These are phyloP conservation scores for Cronartium quercuum DNA, from an alignment of 1,284 basidiomycete species.

Conservation along the genomic window DNA sequence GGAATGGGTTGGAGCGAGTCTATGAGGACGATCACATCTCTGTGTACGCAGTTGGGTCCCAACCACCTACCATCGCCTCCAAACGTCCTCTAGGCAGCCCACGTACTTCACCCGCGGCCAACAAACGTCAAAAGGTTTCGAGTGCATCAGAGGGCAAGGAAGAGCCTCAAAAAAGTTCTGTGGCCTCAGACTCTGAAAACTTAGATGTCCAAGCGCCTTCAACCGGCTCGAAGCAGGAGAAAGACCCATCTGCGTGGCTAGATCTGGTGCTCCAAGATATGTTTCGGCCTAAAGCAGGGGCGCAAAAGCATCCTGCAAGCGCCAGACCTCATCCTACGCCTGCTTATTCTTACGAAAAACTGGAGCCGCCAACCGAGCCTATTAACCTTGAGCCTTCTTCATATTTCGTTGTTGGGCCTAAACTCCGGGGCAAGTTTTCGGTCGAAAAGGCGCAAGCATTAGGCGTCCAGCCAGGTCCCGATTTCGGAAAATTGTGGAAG, in stretches of 20 bases:
- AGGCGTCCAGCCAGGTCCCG: constrained; percentile 30
- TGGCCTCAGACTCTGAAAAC: background rate
- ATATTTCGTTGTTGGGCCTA: constrained; percentile 29
- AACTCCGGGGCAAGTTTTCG: constrained; percentile 25
- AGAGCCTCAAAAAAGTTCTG: background rate
- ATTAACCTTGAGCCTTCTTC: constrained; percentile 14
- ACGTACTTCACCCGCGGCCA: background rate
- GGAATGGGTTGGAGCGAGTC: constrained; percentile 1
- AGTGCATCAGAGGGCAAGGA: background rate
- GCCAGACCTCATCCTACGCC: constrained; percentile 9
- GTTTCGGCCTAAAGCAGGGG: constrained; percentile 13
- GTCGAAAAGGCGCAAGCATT: constrained; percentile 23
- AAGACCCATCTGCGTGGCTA: background rate
- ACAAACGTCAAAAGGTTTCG: constrained; percentile 1
- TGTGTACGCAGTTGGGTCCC: constrained; percentile 17
- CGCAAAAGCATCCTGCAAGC: background rate
- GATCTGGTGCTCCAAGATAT: constrained; percentile 15
- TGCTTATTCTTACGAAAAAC: constrained; percentile 28
- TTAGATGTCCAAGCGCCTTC: background rate
- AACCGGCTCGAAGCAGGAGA: background rate
- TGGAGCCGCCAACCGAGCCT: background rate
- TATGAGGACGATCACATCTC: constrained; percentile 22
- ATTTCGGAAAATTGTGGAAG: constrained; percentile 24
- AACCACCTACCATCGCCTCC: background rate
- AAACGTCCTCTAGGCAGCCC: constrained; percentile 2